Percentiles rank a stretch among this genome's conserved stretches.
Evolutionary conservation across 106 monocot genomes (phyloP).

Genomic region (Apostasia ramifera): DNA sequence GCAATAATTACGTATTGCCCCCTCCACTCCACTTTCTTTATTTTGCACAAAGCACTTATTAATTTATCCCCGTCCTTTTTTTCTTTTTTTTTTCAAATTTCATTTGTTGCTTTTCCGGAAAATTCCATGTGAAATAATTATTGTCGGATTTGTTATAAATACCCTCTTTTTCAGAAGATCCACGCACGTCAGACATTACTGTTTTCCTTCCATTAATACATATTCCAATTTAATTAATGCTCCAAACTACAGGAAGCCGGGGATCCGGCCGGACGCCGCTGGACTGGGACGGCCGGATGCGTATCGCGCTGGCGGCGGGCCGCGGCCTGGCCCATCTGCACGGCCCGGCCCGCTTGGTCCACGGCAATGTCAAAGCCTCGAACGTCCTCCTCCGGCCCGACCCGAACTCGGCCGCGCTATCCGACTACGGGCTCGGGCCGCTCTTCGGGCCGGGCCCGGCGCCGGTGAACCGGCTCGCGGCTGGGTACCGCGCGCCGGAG

Average conservation of each 20-base stretch:
- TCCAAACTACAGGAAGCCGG: constrained; percentile 44
- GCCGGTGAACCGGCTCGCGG: constrained; percentile 14
- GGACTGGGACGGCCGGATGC: constrained; percentile 76
- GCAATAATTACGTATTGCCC: no score
- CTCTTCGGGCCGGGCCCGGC: constrained; percentile 28
- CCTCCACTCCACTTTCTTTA: no score
- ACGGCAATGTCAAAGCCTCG: constrained; percentile 84
- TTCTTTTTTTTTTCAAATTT: no score
- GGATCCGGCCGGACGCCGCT: constrained; percentile 62
- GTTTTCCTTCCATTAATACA: no score
- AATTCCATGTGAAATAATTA: no score
- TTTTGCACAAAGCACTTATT: no score
- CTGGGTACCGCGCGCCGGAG: constrained; percentile 88
- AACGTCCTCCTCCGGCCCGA: constrained; percentile 72
- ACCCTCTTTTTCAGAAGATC: no score
- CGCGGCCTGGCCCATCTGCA: constrained; percentile 74
- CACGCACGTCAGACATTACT: no score
- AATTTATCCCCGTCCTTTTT: no score
- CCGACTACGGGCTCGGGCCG: constrained; percentile 56
- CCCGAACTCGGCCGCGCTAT: constrained; percentile 36
- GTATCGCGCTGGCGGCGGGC: constrained; percentile 51
- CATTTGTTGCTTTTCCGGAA: no score
- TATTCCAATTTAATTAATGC: no score
- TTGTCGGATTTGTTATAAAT: no score
- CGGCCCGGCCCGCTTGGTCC: constrained; percentile 24